phyloP scores from a whole-genome alignment of 2,329 filamentous ascomycete species.

The Botrytis cinerea region DNA sequence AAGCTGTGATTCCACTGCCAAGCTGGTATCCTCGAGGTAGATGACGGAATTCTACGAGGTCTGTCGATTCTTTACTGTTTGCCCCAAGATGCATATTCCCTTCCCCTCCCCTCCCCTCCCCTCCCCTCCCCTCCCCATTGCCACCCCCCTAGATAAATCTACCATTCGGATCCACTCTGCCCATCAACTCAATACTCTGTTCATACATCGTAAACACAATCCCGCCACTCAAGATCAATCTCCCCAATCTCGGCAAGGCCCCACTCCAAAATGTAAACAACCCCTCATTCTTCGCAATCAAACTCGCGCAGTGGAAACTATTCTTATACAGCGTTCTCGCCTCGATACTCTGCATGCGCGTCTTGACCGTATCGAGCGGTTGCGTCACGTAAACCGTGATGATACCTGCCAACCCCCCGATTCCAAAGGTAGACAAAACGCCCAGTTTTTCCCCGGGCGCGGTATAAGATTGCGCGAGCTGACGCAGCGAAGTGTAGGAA shows the following conservation, averaged over 20 bases:
- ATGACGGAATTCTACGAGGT: conserved; percentile 14
- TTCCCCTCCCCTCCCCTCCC: conserved; percentile 29
- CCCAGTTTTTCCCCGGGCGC: conserved; percentile 94
- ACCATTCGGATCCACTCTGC: conserved; percentile 76
- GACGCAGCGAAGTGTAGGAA: conserved; percentile 86
- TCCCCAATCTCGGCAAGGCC: conserved; percentile 78
- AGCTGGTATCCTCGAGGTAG: not conserved
- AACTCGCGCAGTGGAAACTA: conserved; percentile 76
- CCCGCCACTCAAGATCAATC: conserved; percentile 87
- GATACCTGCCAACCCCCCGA: conserved; percentile 83
- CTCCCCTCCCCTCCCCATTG: conserved; percentile 28
- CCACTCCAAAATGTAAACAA: conserved; percentile 92
- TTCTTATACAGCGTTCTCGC: conserved; percentile 81
- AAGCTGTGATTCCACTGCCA: not conserved
- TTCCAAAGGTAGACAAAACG: conserved; percentile 81
- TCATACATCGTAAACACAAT: conserved; percentile 99
- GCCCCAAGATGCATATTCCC: not conserved
- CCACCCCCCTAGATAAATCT: conserved; percentile 66
- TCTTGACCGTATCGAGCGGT: conserved; percentile 91
- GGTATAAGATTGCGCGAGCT: conserved; percentile 88
- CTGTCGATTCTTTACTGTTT: not conserved
- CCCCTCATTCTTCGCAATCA: conserved; percentile 88
- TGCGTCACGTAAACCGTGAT: conserved; percentile 83
- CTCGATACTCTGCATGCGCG: conserved; percentile 95
- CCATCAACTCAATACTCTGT: conserved; percentile 89